These are phyloP conservation scores for Wickerhamiella lipophila DNA, from an alignment of 805 yeast species.

Conservation along the genomic window DNA sequence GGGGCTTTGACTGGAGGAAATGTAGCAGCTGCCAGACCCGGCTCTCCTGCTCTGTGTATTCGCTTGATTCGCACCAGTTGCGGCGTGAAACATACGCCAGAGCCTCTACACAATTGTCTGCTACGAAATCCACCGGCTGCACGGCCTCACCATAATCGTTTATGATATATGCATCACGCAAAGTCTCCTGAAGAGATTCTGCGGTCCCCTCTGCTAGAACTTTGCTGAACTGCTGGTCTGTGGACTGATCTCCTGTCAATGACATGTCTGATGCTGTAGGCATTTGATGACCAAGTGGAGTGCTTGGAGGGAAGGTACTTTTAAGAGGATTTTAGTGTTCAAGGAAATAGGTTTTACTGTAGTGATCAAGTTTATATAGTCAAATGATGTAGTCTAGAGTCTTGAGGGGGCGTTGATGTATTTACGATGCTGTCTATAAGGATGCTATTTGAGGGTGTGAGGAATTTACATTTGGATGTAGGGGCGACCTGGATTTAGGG, in stretches of 20 bases:
- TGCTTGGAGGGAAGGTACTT: too few relatives aligned
- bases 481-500: too few relatives aligned
- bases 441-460: too few relatives aligned
- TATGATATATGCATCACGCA: neutral
- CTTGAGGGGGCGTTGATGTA: too few relatives aligned
- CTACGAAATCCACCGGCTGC: neutral
- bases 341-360: too few relatives aligned
- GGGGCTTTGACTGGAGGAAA: neutral
- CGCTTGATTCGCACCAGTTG: neutral
- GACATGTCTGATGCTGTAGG: neutral
- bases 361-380: too few relatives aligned
- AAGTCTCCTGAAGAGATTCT: neutral
- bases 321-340: too few relatives aligned
- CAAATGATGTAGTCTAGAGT: too few relatives aligned
- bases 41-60: neutral
- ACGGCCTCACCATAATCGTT: neutral
- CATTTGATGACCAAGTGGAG: neutral
- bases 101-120: neutral
- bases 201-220: neutral
- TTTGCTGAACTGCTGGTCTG: neutral
- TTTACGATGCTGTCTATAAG: too few relatives aligned
- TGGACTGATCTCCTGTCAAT: neutral
- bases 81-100: neutral
- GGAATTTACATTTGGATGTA: too few relatives aligned
- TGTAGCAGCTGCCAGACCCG: neutral